Conservation (phyloP, 371 early-diverging fungal species). For the Mucor indicus region DNA sequence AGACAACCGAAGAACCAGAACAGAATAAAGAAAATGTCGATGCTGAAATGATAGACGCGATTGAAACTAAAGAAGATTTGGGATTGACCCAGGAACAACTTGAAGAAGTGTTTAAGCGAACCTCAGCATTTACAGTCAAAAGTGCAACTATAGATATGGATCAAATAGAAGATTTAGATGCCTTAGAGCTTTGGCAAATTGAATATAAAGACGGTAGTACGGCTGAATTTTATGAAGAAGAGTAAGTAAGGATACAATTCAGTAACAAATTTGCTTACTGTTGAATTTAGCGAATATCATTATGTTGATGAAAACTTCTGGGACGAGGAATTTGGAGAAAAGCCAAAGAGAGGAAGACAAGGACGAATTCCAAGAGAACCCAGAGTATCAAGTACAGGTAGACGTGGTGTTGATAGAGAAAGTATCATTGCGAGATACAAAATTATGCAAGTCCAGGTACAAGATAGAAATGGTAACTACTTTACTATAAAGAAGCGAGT, state of each 20-base stretch:
- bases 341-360: constrained; percentile 20
- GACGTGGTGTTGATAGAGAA: constrained; percentile 53
- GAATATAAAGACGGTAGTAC: constrained; percentile 66
- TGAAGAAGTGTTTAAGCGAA: constrained; percentile 86
- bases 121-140: constrained; percentile 84
- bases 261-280: background rate
- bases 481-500: constrained; percentile 81
- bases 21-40: background rate
- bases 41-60: background rate
- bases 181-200: constrained; percentile 74
- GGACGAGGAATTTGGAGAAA: constrained; percentile 74
- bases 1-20: background rate
- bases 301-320: constrained; percentile 82
- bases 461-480: constrained; percentile 78
- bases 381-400: constrained; percentile 27
- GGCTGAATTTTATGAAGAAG: constrained; percentile 77
- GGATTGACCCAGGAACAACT: constrained; percentile 77
- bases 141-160: constrained; percentile 62
- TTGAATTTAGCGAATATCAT: constrained; percentile 62
- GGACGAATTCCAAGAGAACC: constrained; percentile 30
- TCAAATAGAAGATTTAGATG: constrained; percentile 66
- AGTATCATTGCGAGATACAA: constrained; percentile 76
- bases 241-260: constrained; percentile 48
- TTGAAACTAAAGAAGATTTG: constrained; percentile 5
- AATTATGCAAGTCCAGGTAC: constrained; percentile 79